Conservation (phyloP, 1,284 basidiomycete species). For the Mycosarcoma maydis region DNA sequence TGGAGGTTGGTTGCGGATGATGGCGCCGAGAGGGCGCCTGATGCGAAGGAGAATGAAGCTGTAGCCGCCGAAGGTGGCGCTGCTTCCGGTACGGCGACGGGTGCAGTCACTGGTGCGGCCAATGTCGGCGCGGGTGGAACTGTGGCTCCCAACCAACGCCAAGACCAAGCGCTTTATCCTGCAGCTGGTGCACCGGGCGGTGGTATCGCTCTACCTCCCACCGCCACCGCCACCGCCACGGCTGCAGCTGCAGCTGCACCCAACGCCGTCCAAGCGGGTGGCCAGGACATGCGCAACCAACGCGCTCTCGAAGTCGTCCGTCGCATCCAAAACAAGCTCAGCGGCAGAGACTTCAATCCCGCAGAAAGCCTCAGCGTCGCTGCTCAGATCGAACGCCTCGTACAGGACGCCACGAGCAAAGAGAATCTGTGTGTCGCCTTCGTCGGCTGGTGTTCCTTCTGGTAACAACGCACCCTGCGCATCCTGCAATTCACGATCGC, state of each 20-base stretch:
- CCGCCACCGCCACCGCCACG: neutral
- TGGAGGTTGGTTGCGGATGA: constrained; percentile 69
- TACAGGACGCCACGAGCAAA: constrained; percentile 62
- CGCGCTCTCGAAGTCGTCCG: constrained; percentile 63
- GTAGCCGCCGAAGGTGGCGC: constrained; percentile 19
- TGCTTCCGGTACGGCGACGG: neutral
- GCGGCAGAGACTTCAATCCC: constrained; percentile 63
- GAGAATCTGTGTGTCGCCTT: constrained; percentile 65
- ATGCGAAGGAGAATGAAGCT: constrained; percentile 60
- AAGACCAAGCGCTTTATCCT: neutral
- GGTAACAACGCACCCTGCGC: too few relatives aligned
- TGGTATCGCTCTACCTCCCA: constrained; percentile 5
- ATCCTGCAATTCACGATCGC: too few relatives aligned
- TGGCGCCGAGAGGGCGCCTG: constrained; percentile 51
- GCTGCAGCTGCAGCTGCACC: neutral
- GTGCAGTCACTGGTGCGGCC: constrained; percentile 6
- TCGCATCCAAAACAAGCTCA: constrained; percentile 65
- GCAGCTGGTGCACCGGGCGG: neutral
- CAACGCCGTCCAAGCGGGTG: neutral
- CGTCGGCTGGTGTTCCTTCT: constrained; percentile 64
- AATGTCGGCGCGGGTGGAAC: constrained; percentile 6
- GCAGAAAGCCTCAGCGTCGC: constrained; percentile 48
- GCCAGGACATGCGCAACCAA: constrained; percentile 57
- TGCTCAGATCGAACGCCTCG: constrained; percentile 60
- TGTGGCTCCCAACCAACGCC: constrained; percentile 14